Conservation (phyloP, 805 yeast genomes). For the Candida caryicola region DNA sequence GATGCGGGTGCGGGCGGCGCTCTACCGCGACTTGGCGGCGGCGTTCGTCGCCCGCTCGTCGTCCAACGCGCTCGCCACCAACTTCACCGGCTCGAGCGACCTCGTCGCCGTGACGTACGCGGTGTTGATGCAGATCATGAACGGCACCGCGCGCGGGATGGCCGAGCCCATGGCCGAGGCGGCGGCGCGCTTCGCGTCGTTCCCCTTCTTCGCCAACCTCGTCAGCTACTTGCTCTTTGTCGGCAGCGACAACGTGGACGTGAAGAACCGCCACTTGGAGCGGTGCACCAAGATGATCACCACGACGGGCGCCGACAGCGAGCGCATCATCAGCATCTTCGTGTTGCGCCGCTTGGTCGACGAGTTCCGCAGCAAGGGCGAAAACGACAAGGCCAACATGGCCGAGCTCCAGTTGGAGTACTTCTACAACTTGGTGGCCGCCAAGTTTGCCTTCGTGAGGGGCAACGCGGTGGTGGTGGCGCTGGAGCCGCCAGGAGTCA, state of each 20-base stretch:
- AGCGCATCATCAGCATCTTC: slow-evolving; percentile 18
- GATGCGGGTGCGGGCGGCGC: slow-evolving; percentile 10
- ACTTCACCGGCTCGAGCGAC: slow-evolving; percentile 16
- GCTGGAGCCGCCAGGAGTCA: too few relatives aligned
- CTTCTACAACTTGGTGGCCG: slow-evolving; percentile 6
- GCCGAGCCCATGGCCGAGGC: slow-evolving; percentile 3
- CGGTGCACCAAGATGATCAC: slow-evolving; percentile 15
- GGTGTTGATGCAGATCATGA: slow-evolving; percentile 10
- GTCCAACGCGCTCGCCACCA: slow-evolving; percentile 17
- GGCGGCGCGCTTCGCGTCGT: slow-evolving; percentile 5
- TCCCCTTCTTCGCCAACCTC: slow-evolving; percentile 18
- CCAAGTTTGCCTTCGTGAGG: slow-evolving; percentile 11
- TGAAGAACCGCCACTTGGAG: slow-evolving; percentile 14
- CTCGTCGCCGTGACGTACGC: slow-evolving; percentile 15
- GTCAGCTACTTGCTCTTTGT: slow-evolving; percentile 15
- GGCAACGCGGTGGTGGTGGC: too few relatives aligned
- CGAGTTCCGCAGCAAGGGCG: slow-evolving; percentile 15
- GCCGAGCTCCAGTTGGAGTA: slow-evolving; percentile 18
- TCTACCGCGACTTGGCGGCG: slow-evolving; percentile 14
- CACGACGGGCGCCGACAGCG: slow-evolving; percentile 15
- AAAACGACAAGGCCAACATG: slow-evolving; percentile 19
- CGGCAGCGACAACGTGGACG: slow-evolving; percentile 12
- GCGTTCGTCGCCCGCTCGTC: slow-evolving; percentile 13
- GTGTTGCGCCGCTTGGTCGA: slow-evolving; percentile 16
- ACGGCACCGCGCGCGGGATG: slow-evolving; percentile 4